Percentiles rank a stretch among this genome's conserved stretches.
phyloP scores from a whole-genome alignment of 768 basidiomycete genomes.

The Leccinum ochraceum region DNA sequence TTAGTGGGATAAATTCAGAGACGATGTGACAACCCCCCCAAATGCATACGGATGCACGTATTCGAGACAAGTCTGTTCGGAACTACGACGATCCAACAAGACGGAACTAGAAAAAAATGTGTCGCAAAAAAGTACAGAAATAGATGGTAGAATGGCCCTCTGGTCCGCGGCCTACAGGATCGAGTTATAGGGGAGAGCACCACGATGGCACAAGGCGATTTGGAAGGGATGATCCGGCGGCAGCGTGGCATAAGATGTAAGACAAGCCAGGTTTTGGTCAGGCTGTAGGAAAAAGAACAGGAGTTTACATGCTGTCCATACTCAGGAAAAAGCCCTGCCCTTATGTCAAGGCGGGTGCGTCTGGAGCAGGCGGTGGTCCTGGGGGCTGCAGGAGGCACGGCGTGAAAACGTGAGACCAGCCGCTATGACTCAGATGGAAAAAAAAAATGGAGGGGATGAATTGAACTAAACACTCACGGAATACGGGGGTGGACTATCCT shows the following conservation, averaged over 20 bases:
- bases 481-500: constrained; percentile 26
- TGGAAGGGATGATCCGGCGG: no score
- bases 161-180: not conserved
- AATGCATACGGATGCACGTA: no score
- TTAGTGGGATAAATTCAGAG: no score
- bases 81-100: not conserved
- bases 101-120: not conserved
- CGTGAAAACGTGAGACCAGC: not conserved
- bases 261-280: no score
- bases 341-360: constrained; percentile 9
- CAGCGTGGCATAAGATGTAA: no score
- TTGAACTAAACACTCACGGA: constrained; percentile 21
- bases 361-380: constrained; percentile 5
- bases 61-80: not conserved
- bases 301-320: constrained; percentile 1
- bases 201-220: not conserved
- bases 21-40: no score
- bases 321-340: not conserved
- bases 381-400: constrained; percentile 1
- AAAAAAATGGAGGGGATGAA: not conserved
- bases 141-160: no score
- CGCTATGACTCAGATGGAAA: not conserved
- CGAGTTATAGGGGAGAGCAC: not conserved
- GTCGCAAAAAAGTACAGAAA: not conserved
- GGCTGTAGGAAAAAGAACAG: no score